Percentiles rank a stretch among this genome's conserved stretches.
phyloP scores from a whole-genome alignment of 768 basidiomycete genomes.

The Psilocybe cubensis region DNA sequence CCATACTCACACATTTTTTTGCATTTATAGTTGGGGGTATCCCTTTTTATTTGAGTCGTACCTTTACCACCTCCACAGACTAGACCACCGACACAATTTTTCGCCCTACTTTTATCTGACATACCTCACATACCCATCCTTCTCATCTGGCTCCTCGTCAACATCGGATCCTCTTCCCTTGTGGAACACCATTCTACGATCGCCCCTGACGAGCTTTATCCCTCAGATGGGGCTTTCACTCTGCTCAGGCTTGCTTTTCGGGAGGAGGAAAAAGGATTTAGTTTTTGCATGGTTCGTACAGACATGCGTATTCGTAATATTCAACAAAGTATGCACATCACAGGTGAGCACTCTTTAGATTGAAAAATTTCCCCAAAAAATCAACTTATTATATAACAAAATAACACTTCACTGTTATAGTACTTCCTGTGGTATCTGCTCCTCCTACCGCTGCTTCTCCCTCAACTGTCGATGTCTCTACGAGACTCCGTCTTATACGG shows the following conservation, averaged over 20 bases:
- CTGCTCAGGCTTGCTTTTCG: conserved; percentile 75
- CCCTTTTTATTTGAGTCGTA: conserved; percentile 93
- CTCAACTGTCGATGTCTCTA: conserved; percentile 58
- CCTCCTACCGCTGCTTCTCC: conserved; percentile 82
- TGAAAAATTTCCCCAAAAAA: background rate
- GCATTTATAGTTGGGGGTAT: conserved; percentile 93
- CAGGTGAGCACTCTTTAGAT: conserved; percentile 59
- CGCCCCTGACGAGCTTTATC: conserved; percentile 80
- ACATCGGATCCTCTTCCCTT: conserved; percentile 25
- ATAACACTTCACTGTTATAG: too few species aligned
- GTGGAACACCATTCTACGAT: conserved; percentile 55
- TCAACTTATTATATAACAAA: too few species aligned
- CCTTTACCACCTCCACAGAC: conserved; percentile 87
- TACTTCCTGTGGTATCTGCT: conserved; percentile 98
- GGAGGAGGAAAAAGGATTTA: conserved; percentile 58
- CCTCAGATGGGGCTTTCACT: conserved; percentile 81
- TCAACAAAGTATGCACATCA: conserved; percentile 99
- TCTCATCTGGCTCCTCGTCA: conserved; percentile 15
- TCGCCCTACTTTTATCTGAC: conserved; percentile 96
- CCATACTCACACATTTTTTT: background rate
- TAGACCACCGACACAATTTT: conserved; percentile 98
- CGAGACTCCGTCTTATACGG: conserved; percentile 42
- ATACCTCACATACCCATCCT: conserved; percentile 81
- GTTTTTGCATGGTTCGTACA: conserved; percentile 91
- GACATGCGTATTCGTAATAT: conserved; percentile 88